Evolutionary conservation across 2,329 filamentous ascomycete genomes (phyloP).

Genomic region (Xylaria sp.): DNA sequence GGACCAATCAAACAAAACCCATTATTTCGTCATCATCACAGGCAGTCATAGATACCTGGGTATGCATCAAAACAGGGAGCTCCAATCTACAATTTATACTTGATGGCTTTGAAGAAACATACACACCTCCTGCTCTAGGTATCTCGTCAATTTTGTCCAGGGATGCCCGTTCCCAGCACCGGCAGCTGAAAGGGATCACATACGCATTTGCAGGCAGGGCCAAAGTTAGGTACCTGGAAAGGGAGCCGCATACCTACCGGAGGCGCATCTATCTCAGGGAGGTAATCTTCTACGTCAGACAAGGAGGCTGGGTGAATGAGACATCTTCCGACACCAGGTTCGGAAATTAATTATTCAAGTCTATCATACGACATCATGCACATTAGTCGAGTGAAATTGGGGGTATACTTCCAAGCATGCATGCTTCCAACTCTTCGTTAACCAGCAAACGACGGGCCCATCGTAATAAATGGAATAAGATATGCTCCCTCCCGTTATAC

Average conservation of each 20-base stretch:
- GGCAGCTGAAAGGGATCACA: too few species aligned
- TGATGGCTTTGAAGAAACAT: too few species aligned
- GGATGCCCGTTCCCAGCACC: too few species aligned
- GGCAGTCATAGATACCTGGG: not conserved
- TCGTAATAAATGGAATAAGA: conserved; percentile 24
- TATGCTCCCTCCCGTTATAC: conserved; percentile 14
- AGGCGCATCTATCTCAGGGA: too few species aligned
- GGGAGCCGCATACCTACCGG: too few species aligned
- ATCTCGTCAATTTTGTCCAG: too few species aligned
- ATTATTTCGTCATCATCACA: not conserved
- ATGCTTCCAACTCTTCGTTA: conserved; percentile 20
- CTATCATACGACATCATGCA: conserved; percentile 41
- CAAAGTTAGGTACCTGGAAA: too few species aligned
- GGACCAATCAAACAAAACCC: conserved; percentile 9
- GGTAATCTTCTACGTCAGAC: not conserved
- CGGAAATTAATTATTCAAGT: conserved; percentile 29
- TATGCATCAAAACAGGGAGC: too few species aligned
- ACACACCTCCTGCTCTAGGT: too few species aligned
- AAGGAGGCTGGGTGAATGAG: not conserved
- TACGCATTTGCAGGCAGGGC: too few species aligned
- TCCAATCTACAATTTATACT: too few species aligned
- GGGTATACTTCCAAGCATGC: conserved; percentile 38
- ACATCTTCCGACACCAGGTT: not conserved
- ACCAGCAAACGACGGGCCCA: conserved; percentile 13
- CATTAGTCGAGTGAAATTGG: conserved; percentile 34